Base-by-base conservation (phyloP, 768 basidiomycete species). In the Psilocybe tampanensis region DNA sequence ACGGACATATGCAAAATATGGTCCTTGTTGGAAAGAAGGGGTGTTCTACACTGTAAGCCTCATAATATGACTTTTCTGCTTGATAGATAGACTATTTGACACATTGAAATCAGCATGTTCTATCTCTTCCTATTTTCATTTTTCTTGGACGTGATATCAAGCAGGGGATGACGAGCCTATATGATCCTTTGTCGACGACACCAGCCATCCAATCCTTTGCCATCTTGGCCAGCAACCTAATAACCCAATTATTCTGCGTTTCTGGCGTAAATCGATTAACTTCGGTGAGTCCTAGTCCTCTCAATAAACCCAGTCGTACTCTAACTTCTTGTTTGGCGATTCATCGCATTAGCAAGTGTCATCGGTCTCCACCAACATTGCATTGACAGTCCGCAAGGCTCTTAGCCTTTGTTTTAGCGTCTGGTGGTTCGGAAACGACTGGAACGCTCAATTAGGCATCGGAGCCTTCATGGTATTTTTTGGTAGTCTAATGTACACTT, bases 1-100 rank as follows among this genome's bases (percentile, higher is more conserved):
- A 67, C 76, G 76, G 52, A 92, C 90, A 8, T 95, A 90, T 68
- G 76, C 70, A 52, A 77, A 72, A 43, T 91, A 91, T 61, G 92
- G 92, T 0, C 86, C 87, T 0, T 84, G 80, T 60, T 95, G 93
- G 93, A 84, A 81, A 63, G 93, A 94, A 70, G 87, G 86, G 2
- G 78, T 94, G 2, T 94, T 95, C 66, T 95, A 94, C 68, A 90
- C 87, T 29, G 92, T 93, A 66, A 55, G 63, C 19, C 18, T 36
- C 24, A 15, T 54, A 23, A 17, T 12, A 32, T 49, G 5, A 24
- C 18, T n/a, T n/a, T n/a, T n/a, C n/a, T n/a, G n/a, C n/a, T n/a
- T 45, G 21, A 56, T 32, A 34, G 18, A 33, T 36, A 22, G 24
- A 39, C 17, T 56, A n/a, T 26, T 32, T 44, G 32, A 17, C 22